Base-by-base conservation (phyloP, 805 yeast species). In the Yarrowia sp. region DNA sequence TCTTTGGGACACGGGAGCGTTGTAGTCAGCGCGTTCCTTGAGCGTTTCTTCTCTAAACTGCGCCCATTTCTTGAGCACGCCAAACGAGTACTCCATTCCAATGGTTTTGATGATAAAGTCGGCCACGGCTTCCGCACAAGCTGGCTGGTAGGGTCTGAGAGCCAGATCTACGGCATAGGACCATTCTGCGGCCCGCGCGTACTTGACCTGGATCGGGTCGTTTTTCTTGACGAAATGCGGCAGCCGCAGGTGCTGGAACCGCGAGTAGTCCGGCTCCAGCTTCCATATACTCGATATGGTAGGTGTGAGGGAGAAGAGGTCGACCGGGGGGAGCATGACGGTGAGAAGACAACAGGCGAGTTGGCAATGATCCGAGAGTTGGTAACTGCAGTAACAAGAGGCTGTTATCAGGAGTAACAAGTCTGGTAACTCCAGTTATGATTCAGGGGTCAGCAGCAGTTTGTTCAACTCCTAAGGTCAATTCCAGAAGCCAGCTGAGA, bases 161-260 rank as follows among this genome's bases (percentile, higher is more conserved):
- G 64, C 50, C 12, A 38, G 49, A 9, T 58, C 50, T 2, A 58
- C 64, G 19, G 64, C 64, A 8, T 58, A 17, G 30, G 50, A 42
- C 64, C 64, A 58, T 19, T 58, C 64, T 1, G 64, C 64, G 1
- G 50, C 64, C n/a, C 64, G 40, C 3, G 50, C 50, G 64, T 58
- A 58, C 50, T 43, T 30, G 40, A 58, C 17, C 10, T 33, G 49
- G 15, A 43, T 43, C 24, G 40, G 30, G n/a, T 58, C 64, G 0
- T 1, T 30, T 14, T 43, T 36, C 15, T 33, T 42, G 50, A 58
- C 50, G 19, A 58, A 58, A 6, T 9, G 19, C 20, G 40, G 24
- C 14, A 58, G 50, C n/a, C 15, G 17, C 12, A 58, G 50, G 19
- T 58, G 64, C 8, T 43, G n/a, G 50, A 58, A 58, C 10, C 50